These are phyloP conservation scores for Dactylella cylindrospora DNA, from an alignment of 2,329 filamentous ascomycete genomes.

Conservation along the genomic window DNA sequence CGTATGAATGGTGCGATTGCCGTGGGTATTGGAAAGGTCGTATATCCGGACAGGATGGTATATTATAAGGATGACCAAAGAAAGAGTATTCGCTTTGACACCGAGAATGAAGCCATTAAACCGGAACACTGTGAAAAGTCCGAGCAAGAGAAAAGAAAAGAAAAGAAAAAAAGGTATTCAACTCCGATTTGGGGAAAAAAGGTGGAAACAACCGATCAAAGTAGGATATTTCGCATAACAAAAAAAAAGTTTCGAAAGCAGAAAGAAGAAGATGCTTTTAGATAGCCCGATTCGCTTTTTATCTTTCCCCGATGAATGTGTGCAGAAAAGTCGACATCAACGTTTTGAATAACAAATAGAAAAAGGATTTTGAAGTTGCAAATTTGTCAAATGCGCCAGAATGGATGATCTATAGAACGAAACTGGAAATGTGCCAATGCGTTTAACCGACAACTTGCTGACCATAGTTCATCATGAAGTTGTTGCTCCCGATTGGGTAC, in stretches of 20 bases:
- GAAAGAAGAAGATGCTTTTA: conserved; percentile 48
- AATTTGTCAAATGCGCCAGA: conserved; percentile 49
- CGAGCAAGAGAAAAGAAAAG: conserved; percentile 35
- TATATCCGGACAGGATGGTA: conserved; percentile 18
- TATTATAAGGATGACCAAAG: conserved; percentile 7
- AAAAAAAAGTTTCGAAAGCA: conserved; percentile 46
- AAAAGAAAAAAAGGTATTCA: conserved; percentile 43
- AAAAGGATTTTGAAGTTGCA: conserved; percentile 48
- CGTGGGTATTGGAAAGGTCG: conserved; percentile 1
- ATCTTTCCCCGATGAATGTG: conserved; percentile 50
- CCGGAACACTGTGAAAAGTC: not conserved
- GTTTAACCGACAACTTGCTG: conserved; percentile 40
- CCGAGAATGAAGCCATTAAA: conserved; percentile 28
- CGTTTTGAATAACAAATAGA: not conserved
- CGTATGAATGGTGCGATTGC: conserved; percentile 13
- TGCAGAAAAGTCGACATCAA: conserved; percentile 50
- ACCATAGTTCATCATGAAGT: conserved; percentile 36
- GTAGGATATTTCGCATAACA: conserved; percentile 51
- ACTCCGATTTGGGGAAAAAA: conserved; percentile 45
- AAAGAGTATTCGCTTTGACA: conserved; percentile 22
- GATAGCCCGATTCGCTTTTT: conserved; percentile 30
- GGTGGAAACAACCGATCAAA: conserved; percentile 50
- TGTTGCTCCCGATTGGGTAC: conserved; percentile 6
- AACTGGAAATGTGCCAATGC: conserved; percentile 43
- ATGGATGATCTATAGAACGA: conserved; percentile 43